Evolutionary conservation across 179 eudicot species (phyloP), one percentile per base, ranked within the genome.

Genomic region (Beta macrorhiza): DNA sequence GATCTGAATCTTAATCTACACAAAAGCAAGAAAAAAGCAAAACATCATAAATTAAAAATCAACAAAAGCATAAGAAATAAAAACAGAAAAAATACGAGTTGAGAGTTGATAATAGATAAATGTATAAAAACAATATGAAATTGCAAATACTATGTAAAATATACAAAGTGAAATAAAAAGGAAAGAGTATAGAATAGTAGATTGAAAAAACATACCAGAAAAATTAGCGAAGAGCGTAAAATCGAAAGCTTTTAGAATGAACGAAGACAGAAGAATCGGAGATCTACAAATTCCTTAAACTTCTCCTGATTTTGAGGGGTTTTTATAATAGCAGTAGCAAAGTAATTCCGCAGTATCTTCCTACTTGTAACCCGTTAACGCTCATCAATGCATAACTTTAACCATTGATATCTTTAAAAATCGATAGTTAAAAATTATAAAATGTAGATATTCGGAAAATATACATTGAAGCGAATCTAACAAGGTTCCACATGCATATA

Each of bases 191-290:
- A 72, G 11, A 0, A 53, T 0, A 16, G 32, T 14, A 7, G 32
- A 37, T 37, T 5, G 56, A 56, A 32, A 25, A 56, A 29, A 74
- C 77, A 37, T 37, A 37, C 77, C 64, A 32, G 77, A 75, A 57
- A 75, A 74, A 44, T 7, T 13, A 49, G 49, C 37, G 25, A 57
- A 3, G 37, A 15, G 69, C 17, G 3, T 7, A 65, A 65, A 65
- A 25, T 65, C 7, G 44, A 52, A 29, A 74, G 12, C 9, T 29
- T 2, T 7, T 6, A 4, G 64, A 74, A 72, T 2, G 63, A 73
- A 32, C 8, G 61, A 56, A 74, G 49, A 74, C 25, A 73, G 76
- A 55, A 55, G 49, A 19, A 22, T 3, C 6, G 22, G 20, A 75
- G 47, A 75, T 75, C 67, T 58, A 57, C 29, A n/a, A 58, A 42